Percentiles rank a stretch among this genome's conserved stretches.
These are phyloP conservation scores for Saprolegnia diclina DNA, from an alignment of 352 stramenopile genomes.

Conservation along the genomic window DNA sequence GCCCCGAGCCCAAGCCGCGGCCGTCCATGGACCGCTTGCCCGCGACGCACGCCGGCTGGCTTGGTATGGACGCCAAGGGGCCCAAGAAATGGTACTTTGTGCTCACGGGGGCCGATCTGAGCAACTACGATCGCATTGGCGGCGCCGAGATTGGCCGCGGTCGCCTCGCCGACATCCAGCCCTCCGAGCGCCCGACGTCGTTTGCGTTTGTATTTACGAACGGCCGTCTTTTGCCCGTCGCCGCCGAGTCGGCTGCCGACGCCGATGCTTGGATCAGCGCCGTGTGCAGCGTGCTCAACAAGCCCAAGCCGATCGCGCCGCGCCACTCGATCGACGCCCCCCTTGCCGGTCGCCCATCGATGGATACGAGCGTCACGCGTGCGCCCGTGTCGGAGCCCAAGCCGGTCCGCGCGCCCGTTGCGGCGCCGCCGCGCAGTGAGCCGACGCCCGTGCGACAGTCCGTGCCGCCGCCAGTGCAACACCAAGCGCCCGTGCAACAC, in stretches of 20 bases:
- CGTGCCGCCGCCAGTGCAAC: neutral
- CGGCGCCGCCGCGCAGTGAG: neutral
- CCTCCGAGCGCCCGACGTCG: neutral
- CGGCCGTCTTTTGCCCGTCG: neutral
- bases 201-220: neutral
- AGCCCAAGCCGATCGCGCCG: neutral
- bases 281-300: neutral
- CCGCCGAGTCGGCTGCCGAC: neutral
- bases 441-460: neutral
- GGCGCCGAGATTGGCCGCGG: neutral
- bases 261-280: neutral
- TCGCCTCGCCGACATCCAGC: neutral
- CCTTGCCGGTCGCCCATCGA: neutral
- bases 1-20: neutral
- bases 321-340: neutral
- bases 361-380: no score
- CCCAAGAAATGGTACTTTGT: slow-evolving; percentile 2
- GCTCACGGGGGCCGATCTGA: neutral
- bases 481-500: no score
- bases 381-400: neutral
- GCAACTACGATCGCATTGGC: neutral
- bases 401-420: neutral
- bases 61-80: neutral
- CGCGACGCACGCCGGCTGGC: neutral
- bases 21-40: neutral